Evolutionary conservation across 192 early-diverging fungal species (phyloP), one percentile per base, ranked within the genome.

Genomic region (Rhizophlyctis rosea): DNA sequence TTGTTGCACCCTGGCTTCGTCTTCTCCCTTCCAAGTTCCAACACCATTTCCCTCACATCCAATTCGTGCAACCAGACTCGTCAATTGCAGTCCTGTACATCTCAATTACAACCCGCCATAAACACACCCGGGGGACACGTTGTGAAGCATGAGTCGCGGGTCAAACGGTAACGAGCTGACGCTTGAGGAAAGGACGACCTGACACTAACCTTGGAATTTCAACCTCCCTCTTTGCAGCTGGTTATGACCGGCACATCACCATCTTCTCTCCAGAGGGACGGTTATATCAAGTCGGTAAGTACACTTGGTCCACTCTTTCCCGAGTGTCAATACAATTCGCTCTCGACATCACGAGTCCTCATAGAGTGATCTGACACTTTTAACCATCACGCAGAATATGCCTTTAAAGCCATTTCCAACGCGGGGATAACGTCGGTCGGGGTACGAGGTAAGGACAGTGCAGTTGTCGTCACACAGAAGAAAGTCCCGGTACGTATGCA

Each of bases 381-480:
- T 47, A 14, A 57, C 28, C 23, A 4, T 3, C 34, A 4, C n/a
- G 48, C 78, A 96, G 98, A 99, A 72, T 99, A 99, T 81, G 96
- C 98, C 34, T 98, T 98, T 80, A 99, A 99, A 78, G 98, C 98
- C n/a, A 98, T 99, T 66, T 88, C 94, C 32, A 97, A 95, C 72
- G 86, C 91, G 25, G 96, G 94, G 47, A 77, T 96, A 67, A 99
- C 98, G 4, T 92, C 93, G 47, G 87, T 99, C 35, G 96, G 93
- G 49, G 87, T 99, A 35, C 86, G 94, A 57, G 98, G 98, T 50
- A 90, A 96, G 71, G 94, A 97, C 78, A 86, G 88, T 66, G 91
- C 88, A 35, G 96, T 98, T 33, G 85, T 98, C 48, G 91, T 89
- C 57, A 96, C 94, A 31, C 98, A 99, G 67, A 95, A 93, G 79